Percentiles rank a stretch among this genome's conserved stretches.
These are phyloP conservation scores for Cucumis cinereus DNA, from an alignment of 306 rosid genomes.

Conservation along the genomic window DNA sequence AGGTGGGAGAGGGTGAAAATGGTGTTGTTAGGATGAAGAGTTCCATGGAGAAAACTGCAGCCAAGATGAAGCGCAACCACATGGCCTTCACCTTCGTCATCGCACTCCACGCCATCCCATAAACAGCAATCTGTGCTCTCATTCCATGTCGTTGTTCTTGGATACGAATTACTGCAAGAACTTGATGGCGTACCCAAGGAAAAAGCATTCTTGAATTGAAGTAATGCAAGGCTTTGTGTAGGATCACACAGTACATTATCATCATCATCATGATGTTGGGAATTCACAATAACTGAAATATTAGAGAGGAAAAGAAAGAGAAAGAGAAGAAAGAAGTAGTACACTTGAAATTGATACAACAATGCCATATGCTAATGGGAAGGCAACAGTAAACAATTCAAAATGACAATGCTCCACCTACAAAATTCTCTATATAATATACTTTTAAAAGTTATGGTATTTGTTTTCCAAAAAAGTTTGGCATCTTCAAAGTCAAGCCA, in stretches of 20 bases:
- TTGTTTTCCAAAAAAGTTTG: too few relatives aligned
- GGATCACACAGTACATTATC: background rate
- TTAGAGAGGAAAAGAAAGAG: background rate
- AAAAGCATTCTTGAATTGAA: background rate
- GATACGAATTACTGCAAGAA: background rate
- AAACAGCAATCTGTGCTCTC: background rate
- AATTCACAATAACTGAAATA: background rate
- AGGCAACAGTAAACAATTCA: too few relatives aligned
- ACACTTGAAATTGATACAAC: too few relatives aligned
- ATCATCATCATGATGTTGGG: background rate
- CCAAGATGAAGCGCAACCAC: constrained; percentile 1
- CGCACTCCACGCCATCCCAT: background rate
- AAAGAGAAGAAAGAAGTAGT: background rate
- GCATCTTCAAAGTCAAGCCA: too few relatives aligned
- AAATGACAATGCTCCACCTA: too few relatives aligned
- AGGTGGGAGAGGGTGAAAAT: constrained; percentile 4
- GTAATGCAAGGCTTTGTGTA: constrained; percentile 10
- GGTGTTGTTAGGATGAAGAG: background rate
- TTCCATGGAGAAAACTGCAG: background rate
- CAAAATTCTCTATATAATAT: too few relatives aligned
- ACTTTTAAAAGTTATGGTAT: too few relatives aligned
- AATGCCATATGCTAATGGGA: too few relatives aligned
- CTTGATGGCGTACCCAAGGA: background rate
- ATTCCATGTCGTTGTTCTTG: background rate
- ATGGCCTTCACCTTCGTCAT: background rate